phyloP scores from a whole-genome alignment of 768 basidiomycete genomes.

The Boletus reticulatus region DNA sequence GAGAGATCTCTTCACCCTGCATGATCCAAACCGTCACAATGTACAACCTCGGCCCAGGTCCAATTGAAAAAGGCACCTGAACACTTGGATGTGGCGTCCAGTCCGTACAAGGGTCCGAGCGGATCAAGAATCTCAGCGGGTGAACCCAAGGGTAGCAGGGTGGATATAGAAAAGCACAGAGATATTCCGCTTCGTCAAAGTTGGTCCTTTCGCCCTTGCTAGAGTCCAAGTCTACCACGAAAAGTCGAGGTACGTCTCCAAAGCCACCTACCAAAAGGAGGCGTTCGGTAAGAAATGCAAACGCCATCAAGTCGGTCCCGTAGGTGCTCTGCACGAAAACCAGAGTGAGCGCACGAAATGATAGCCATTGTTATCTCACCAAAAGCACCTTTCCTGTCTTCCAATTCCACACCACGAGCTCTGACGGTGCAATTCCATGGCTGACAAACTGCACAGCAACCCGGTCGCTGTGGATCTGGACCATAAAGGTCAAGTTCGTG shows the following conservation, averaged over 20 bases:
- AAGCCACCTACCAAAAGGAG: slow-evolving; percentile 38
- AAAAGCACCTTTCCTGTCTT: slow-evolving; percentile 48
- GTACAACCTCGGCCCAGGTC: slow-evolving; percentile 42
- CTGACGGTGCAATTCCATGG: slow-evolving; percentile 34
- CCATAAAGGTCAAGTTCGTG: slow-evolving; percentile 35
- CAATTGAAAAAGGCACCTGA: slow-evolving; percentile 47
- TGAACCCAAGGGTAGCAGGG: slow-evolving; percentile 25
- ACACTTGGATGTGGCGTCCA: slow-evolving; percentile 38
- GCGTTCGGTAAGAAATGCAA: slow-evolving; percentile 41
- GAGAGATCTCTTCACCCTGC: slow-evolving; percentile 24
- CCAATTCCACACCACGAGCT: slow-evolving; percentile 68
- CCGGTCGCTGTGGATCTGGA: slow-evolving; percentile 56
- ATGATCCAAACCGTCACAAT: slow-evolving; percentile 45
- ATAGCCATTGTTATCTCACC: slow-evolving; percentile 36
- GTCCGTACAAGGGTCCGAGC: slow-evolving; percentile 51
- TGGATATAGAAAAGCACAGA: slow-evolving; percentile 44
- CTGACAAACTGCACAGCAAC: slow-evolving; percentile 49
- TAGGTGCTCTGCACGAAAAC: slow-evolving; percentile 20
- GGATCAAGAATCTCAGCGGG: slow-evolving; percentile 40
- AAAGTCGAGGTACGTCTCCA: slow-evolving; percentile 26
- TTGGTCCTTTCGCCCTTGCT: slow-evolving; percentile 28
- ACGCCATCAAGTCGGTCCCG: slow-evolving; percentile 37
- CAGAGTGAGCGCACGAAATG: not conserved
- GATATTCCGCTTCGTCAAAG: slow-evolving; percentile 32
- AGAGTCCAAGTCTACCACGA: slow-evolving; percentile 42